phyloP scores from a whole-genome alignment of 1,284 basidiomycete species.

The Ceratobasidium sp. region DNA sequence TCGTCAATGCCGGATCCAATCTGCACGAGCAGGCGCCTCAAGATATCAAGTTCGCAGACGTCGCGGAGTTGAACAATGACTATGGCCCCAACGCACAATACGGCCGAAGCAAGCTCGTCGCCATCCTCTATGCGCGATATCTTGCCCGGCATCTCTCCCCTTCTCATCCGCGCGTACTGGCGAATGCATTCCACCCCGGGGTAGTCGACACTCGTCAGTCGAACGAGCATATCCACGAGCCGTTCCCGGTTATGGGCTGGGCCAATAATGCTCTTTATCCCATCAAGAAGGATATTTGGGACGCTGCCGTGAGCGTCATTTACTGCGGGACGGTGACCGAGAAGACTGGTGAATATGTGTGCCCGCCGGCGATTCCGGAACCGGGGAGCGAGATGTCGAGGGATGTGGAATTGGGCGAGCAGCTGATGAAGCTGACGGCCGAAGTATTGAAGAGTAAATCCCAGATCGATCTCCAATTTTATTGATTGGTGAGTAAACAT shows the following conservation, averaged over 20 bases:
- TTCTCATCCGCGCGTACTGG: conserved; percentile 15
- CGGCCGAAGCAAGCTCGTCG: conserved; percentile 24
- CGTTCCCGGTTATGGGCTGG: conserved; percentile 22
- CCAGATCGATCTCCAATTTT: not conserved
- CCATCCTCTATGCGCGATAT: conserved; percentile 28
- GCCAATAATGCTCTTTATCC: conserved; percentile 24
- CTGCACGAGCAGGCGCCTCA: conserved; percentile 25
- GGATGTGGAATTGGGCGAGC: conserved; percentile 9
- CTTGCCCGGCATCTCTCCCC: conserved; percentile 31
- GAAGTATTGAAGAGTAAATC: conserved; percentile 19
- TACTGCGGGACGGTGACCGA: conserved; percentile 15
- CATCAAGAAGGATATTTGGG: conserved; percentile 39
- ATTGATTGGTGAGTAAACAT: conserved; percentile 2
- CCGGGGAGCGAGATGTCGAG: conserved; percentile 15
- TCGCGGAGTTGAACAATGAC: conserved; percentile 34
- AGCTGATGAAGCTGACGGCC: conserved; percentile 25
- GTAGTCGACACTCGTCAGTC: conserved; percentile 34
- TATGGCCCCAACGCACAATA: conserved; percentile 23
- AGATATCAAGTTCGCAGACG: conserved; percentile 11
- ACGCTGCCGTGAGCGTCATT: conserved; percentile 31
- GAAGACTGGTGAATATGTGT: conserved; percentile 30
- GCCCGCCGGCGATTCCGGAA: conserved; percentile 35
- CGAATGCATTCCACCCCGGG: conserved; percentile 31
- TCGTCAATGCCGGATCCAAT: conserved; percentile 41
- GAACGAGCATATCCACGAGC: conserved; percentile 33